phyloP scores from a whole-genome alignment of 208 protist genomes.

The Leishmania aethiopica region DNA sequence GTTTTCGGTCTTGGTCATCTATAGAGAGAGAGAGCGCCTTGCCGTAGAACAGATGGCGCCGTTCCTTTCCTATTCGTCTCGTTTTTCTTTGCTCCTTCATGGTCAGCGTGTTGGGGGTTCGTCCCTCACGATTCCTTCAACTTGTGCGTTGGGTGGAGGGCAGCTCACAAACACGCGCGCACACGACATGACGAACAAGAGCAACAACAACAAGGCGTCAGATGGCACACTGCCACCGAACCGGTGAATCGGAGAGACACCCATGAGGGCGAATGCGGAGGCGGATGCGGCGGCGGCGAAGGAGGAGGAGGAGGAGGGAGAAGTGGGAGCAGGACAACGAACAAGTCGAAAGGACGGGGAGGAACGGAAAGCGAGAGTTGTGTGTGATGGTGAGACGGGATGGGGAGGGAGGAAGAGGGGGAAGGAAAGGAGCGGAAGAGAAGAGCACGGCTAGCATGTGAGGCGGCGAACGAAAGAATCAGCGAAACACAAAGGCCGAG shows the following conservation, averaged over 20 bases:
- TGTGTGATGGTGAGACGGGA: neutral
- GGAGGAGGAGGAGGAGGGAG: neutral
- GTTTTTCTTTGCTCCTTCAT: neutral
- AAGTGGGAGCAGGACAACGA: neutral
- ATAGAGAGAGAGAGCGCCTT: neutral
- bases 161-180: neutral
- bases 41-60: neutral
- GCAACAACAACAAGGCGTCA: neutral
- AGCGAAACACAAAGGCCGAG: neutral
- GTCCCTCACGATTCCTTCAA: neutral
- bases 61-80: neutral
- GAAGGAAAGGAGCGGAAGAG: neutral
- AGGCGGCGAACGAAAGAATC: neutral
- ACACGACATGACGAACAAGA: neutral
- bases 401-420: neutral
- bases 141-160: neutral
- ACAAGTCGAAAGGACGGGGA: neutral
- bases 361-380: neutral
- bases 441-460: neutral
- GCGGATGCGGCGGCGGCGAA: too few relatives aligned
- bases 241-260: neutral
- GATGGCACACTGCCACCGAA: neutral
- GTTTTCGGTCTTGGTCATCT: neutral
- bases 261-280: neutral
- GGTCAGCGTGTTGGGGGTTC: neutral